A percentile compares a stretch with the other conserved stretches of the same genome.
Evolutionary conservation across 441 rosid species (phyloP).

Genomic region (Lepidium campestre): DNA sequence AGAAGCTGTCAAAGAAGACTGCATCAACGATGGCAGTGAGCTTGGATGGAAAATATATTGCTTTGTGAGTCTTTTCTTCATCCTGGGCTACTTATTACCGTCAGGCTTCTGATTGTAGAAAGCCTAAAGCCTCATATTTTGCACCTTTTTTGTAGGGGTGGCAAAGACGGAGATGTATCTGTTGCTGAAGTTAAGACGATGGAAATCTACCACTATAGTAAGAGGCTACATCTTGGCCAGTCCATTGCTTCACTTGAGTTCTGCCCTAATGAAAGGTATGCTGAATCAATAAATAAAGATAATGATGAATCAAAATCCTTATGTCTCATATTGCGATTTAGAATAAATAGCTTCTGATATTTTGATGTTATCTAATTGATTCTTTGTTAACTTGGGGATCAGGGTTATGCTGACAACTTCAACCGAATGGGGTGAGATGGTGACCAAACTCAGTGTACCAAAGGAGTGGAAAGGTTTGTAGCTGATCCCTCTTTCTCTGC

Average conservation of each 20-base stretch:
- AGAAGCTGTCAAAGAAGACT: constrained; percentile 75
- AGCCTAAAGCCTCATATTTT: neutral
- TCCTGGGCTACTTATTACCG: neutral
- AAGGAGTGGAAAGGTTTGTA: constrained; percentile 93
- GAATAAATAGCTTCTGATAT: neutral
- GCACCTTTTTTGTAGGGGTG: constrained; percentile 46
- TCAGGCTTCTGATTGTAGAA: neutral
- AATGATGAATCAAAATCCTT: neutral
- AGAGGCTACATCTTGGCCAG: constrained; percentile 81
- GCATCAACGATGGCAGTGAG: constrained; percentile 84
- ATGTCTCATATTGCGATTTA: neutral
- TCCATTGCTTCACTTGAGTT: constrained; percentile 66
- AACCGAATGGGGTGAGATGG: constrained; percentile 82
- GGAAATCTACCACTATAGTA: constrained; percentile 85
- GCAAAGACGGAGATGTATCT: constrained; percentile 85
- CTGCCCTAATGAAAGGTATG: constrained; percentile 81
- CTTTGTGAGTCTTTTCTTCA: constrained; percentile 53
- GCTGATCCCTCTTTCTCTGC: neutral
- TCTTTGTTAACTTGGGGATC: constrained; percentile 2
- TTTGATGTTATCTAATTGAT: constrained; percentile 4
- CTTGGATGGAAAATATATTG: constrained; percentile 91
- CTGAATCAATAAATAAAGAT: neutral
- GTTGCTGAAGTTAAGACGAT: constrained; percentile 83
- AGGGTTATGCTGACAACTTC: constrained; percentile 88
- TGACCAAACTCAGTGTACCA: constrained; percentile 78